Evolutionary conservation across 2,329 filamentous ascomycete genomes (phyloP), one percentile per base, ranked within the genome.

Genomic region (Cercospora nicotianae): DNA sequence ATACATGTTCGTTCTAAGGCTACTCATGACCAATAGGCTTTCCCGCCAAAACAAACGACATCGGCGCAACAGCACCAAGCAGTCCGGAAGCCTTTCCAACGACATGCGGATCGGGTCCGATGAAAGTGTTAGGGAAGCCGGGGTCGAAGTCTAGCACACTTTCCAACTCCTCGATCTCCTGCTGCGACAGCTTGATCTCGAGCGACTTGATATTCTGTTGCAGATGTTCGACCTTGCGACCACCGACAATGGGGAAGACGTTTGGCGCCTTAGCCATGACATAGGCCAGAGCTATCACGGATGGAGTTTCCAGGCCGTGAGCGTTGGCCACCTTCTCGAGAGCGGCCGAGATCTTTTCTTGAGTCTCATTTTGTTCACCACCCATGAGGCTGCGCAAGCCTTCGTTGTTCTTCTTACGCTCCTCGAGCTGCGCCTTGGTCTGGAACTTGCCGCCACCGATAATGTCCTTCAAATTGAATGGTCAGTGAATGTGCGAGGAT

Each of bases 181-280:
- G 83, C 0, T 82, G 76, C 0, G 81, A 85, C 39, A 94, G 80
- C 64, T 84, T 80, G 51, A 93, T 80, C 1, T 81, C 83, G 42
- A 94, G 81, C 0, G 89, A 89, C 73, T 89, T 86, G 71, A 93
- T 90, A 74, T 92, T 93, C 66, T 83, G 84, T 75, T 89, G 86
- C 48, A 94, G 80, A 75, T 93, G 90, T 60, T 89, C 87, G 9
- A 91, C 78, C 72, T 88, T 92, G 10, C 90, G 84, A 0, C 89
- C 89, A 10, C 91, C 90, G 4, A 92, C 82, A 88, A 73, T 91
- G 87, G 0, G 89, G 86, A 71, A 72, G 0, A 88, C 82, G 57
- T 75, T 72, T 12, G 65, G 71, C n/a, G 72, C 70, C 80, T 93
- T 92, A 71, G 87, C 85, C 83, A 91, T 85, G 13, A 93, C 87